Conservation (phyloP, 169 alveolate genomes). For the Eimeria praecox region DNA sequence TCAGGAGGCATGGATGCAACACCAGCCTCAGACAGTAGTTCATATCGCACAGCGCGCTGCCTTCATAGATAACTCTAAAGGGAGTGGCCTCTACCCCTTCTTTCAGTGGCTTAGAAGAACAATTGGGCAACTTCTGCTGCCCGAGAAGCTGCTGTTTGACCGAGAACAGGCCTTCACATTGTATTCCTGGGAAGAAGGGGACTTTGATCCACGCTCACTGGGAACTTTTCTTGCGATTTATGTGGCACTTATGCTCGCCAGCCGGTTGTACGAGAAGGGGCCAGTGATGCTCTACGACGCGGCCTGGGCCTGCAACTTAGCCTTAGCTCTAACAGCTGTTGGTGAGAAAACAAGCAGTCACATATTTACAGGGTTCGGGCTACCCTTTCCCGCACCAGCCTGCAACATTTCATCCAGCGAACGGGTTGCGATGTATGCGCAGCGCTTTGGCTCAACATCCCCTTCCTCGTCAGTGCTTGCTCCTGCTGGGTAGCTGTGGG, state of each 20-base stretch:
- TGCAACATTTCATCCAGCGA: neutral
- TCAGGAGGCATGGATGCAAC: slow-evolving; percentile 45
- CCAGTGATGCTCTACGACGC: slow-evolving; percentile 65
- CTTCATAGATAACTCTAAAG: neutral
- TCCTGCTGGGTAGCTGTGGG: slow-evolving; percentile 67
- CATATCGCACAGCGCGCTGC: neutral
- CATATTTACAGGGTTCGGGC: too few species aligned
- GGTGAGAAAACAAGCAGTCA: neutral
- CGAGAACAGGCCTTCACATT: slow-evolving; percentile 13
- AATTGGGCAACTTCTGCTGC: neutral
- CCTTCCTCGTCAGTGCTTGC: slow-evolving; percentile 51
- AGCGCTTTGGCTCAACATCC: slow-evolving; percentile 70
- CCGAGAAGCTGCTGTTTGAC: slow-evolving; percentile 22
- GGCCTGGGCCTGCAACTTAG: slow-evolving; percentile 65
- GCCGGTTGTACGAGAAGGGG: slow-evolving; percentile 60
- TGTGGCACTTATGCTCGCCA: slow-evolving; percentile 29
- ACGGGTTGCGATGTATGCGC: neutral
- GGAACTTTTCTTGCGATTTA: slow-evolving; percentile 6
- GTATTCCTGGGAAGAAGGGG: slow-evolving; percentile 1
- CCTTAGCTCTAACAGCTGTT: slow-evolving; percentile 28
- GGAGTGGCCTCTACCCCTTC: neutral
- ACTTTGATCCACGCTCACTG: neutral
- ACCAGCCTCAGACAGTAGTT: slow-evolving; percentile 1
- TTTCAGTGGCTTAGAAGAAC: slow-evolving; percentile 24
- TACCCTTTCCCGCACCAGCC: neutral